Evolutionary conservation across 805 yeast genomes (phyloP), one percentile per base, ranked within the genome.

Genomic region (Saccharomycopsis fermentans): DNA sequence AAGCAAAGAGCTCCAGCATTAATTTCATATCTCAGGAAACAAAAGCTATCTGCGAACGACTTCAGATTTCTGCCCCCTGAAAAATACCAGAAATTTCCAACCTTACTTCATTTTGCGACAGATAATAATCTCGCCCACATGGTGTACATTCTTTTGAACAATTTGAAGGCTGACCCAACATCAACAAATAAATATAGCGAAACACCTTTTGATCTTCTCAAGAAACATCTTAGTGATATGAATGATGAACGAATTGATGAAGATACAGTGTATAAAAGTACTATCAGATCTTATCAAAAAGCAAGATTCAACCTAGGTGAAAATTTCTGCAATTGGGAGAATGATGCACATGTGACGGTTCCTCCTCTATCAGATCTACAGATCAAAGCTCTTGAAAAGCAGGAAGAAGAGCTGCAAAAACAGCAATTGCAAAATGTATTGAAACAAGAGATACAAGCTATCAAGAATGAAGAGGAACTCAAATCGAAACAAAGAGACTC

Each of bases 1-100:
- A 86, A 84, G 64, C 86, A 90, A 3, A 85, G 84, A 64, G 87
- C 90, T 0, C 95, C 96, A 0, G 79, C 86, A 32, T 68, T 94
- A 48, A 71, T 86, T 0, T 71, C 81, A 1, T 87, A 82, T 65
- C 61, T 91, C 55, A 78, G 77, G 59, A 80, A 82, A 62, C 76
- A 88, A 64, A 76, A 77, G 1, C 4, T 61, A 9, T 27, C 26
- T 40, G 58, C 50, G 2, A 52, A 50, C n/a, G n/a, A 32, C 16
- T 57, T 40, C 48, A 19, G 32, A 19, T 69, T 92, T 4, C 69
- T 76, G 37, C 96, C 97, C 0, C 70, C 67, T 6, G 63, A 72
- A 0, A 80, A 77, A 58, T 85, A 78, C 65, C 64, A 68, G 11
- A 71, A 75, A 12, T 75, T 83, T 0, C 96, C 97, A 3, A 88